Percentiles rank a stretch among this genome's conserved stretches.
Conservation (phyloP, 2,329 filamentous ascomycete species). For the Trichoderma citrinoviride region DNA sequence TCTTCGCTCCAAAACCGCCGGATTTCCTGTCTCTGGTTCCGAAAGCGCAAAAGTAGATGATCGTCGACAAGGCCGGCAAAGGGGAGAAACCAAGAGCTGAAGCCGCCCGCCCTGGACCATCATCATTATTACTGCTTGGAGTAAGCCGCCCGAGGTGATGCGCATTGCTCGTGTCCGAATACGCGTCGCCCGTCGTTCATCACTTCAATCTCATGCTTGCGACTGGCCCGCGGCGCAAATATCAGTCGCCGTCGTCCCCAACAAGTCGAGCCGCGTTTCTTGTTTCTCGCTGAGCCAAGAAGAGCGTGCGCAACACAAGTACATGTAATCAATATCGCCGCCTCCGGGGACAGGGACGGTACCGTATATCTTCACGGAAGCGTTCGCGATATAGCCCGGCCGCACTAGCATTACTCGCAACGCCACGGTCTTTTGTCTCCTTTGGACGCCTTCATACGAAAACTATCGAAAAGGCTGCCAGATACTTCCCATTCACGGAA, state of each 20-base stretch:
- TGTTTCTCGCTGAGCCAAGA: not conserved
- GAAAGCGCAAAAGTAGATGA: not conserved
- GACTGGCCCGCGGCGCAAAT: slow-evolving; percentile 12
- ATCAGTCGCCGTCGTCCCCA: slow-evolving; percentile 14
- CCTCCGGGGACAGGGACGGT: not conserved
- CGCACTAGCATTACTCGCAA: slow-evolving; percentile 17
- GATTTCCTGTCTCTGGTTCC: not conserved
- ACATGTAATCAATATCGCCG: slow-evolving; percentile 7
- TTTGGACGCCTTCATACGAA: not conserved
- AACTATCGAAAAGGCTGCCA: not conserved
- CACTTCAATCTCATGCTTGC: not conserved
- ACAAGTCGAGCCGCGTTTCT: not conserved
- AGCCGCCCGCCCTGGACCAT: too few species aligned
- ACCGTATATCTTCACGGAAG: not conserved
- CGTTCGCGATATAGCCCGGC: not conserved
- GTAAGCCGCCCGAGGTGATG: slow-evolving; percentile 6
- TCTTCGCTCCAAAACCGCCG: not conserved
- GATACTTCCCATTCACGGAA: not conserved
- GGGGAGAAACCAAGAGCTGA: not conserved
- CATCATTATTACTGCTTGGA: not conserved
- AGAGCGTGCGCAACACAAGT: not conserved
- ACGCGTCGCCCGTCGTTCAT: slow-evolving; percentile 2
- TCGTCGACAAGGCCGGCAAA: not conserved
- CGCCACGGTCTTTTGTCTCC: not conserved
- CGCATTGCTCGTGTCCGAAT: not conserved